These are phyloP conservation scores for Nakaseomyces delphensis DNA, from an alignment of 1,139 yeast genomes.

Conservation along the genomic window DNA sequence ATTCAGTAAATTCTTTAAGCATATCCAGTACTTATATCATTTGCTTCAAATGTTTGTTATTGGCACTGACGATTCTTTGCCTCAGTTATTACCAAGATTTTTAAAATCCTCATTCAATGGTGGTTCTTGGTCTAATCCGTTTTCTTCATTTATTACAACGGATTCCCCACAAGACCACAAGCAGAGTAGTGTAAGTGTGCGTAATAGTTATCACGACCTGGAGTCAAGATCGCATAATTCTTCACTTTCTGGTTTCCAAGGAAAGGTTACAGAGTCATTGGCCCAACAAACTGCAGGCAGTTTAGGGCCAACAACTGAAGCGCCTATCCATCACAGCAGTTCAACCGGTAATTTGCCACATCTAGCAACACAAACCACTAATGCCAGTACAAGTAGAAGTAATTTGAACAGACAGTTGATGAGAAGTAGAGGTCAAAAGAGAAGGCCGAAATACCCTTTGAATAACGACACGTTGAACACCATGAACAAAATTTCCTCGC, in stretches of 20 bases:
- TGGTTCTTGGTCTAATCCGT: slow-evolving; percentile 67
- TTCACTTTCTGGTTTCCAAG: slow-evolving; percentile 13
- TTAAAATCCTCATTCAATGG: slow-evolving; percentile 57
- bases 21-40: slow-evolving; percentile 14
- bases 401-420: slow-evolving; percentile 15
- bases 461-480: slow-evolving; percentile 21
- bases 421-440: slow-evolving; percentile 17
- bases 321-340: slow-evolving; percentile 7
- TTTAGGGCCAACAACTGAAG: background rate
- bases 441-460: slow-evolving; percentile 21
- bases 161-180: background rate
- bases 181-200: background rate
- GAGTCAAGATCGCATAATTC: slow-evolving; percentile 6
- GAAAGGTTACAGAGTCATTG: slow-evolving; percentile 21
- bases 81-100: slow-evolving; percentile 63
- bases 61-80: slow-evolving; percentile 37
- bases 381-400: background rate
- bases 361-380: slow-evolving; percentile 2
- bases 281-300: slow-evolving; percentile 20
- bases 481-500: slow-evolving; percentile 19
- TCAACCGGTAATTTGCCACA: background rate
- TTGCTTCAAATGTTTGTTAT: slow-evolving; percentile 13
- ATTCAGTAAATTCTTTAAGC: slow-evolving; percentile 14
- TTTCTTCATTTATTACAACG: slow-evolving; percentile 31
- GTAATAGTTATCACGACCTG: slow-evolving; percentile 4